Conservation (phyloP, 2,329 filamentous ascomycete species). For the Pseudocercospora macadamiae region DNA sequence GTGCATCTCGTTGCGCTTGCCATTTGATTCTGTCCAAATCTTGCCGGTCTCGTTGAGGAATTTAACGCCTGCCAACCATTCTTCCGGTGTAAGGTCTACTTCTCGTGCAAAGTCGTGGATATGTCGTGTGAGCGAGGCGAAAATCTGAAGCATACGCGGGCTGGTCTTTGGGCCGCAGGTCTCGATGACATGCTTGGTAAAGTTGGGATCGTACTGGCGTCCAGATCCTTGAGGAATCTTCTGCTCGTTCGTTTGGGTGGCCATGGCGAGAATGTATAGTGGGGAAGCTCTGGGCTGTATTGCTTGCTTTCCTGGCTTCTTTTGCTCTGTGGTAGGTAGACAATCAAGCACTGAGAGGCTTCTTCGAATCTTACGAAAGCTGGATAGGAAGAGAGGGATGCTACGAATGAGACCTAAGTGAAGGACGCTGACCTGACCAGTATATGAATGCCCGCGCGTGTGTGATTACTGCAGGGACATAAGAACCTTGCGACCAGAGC, state of each 20-base stretch:
- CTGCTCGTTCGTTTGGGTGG: neutral
- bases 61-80: slow-evolving; percentile 75
- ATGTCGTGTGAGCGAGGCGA: slow-evolving; percentile 68
- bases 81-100: slow-evolving; percentile 73
- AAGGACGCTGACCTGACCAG: slow-evolving; percentile 1
- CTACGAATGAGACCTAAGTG: neutral
- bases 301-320: too few relatives aligned
- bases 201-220: slow-evolving; percentile 70
- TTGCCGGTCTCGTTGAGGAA: slow-evolving; percentile 63
- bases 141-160: slow-evolving; percentile 65
- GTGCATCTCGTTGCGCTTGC: slow-evolving; percentile 70
- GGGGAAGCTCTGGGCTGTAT: neutral
- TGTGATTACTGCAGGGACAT: slow-evolving; percentile 12
- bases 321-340: too few relatives aligned
- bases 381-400: neutral
- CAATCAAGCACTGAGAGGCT: neutral
- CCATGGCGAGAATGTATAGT: neutral
- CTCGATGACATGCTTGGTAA: slow-evolving; percentile 74
- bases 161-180: slow-evolving; percentile 71
- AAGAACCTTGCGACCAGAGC: neutral
- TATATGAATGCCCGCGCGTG: slow-evolving; percentile 9
- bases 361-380: neutral
- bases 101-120: slow-evolving; percentile 79
- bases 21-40: slow-evolving; percentile 4
- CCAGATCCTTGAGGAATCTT: slow-evolving; percentile 12